Percentiles rank a stretch among this genome's conserved stretches.
phyloP scores from a whole-genome alignment of 2,329 filamentous ascomycete species.

The Aspergillus sp. region DNA sequence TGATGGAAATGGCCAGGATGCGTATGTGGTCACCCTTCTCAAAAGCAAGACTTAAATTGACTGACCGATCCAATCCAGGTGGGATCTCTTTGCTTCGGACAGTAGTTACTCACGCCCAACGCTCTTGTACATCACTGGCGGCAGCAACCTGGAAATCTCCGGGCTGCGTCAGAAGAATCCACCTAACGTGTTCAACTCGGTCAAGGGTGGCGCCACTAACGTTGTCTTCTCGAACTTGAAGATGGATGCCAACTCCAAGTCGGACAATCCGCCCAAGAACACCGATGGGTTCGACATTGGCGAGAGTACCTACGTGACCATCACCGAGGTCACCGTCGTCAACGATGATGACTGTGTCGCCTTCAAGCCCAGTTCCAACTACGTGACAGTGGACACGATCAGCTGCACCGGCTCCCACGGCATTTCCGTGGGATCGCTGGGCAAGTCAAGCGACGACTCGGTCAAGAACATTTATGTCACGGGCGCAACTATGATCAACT shows the following conservation, averaged over 20 bases:
- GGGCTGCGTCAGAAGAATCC: conserved; percentile 46
- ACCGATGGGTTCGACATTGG: conserved; percentile 51
- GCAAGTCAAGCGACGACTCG: conserved; percentile 41
- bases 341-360: conserved; percentile 52
- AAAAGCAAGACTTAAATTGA: background rate
- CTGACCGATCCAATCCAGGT: conserved; percentile 17
- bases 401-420: conserved; percentile 52
- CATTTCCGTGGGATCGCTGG: conserved; percentile 51
- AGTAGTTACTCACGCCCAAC: conserved; percentile 45
- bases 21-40: conserved; percentile 19
- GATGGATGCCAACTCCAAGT: conserved; percentile 44
- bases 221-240: conserved; percentile 41
- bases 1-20: conserved; percentile 51
- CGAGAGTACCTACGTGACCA: conserved; percentile 39
- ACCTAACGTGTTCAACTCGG: conserved; percentile 49
- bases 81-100: conserved; percentile 44
- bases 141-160: conserved; percentile 41
- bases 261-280: conserved; percentile 42
- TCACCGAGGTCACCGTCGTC: conserved; percentile 39
- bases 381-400: conserved; percentile 44
- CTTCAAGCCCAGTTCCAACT: conserved; percentile 46
- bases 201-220: conserved; percentile 39
- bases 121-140: conserved; percentile 44
- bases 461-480: conserved; percentile 48
- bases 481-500: conserved; percentile 44